Percentiles rank a stretch among this genome's conserved stretches.
These are phyloP conservation scores for Lasiodiplodia hormozganensis DNA, from an alignment of 2,329 filamentous ascomycete species.

Conservation along the genomic window DNA sequence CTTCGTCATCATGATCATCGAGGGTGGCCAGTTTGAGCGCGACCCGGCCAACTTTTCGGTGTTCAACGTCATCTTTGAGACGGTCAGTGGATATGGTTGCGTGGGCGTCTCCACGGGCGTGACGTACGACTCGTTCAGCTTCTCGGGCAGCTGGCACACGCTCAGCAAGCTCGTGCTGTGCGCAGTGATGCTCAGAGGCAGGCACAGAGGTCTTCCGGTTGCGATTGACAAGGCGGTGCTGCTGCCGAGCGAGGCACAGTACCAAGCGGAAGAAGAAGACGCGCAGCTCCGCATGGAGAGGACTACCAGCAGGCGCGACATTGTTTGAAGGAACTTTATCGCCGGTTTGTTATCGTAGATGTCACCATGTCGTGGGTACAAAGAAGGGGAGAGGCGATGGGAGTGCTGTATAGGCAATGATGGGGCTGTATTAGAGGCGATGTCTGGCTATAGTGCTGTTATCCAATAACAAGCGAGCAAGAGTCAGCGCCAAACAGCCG, in stretches of 20 bases:
- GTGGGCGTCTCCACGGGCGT: conserved; percentile 57
- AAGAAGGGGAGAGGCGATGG: background rate
- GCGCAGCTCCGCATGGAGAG: conserved; percentile 34
- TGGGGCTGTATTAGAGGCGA: background rate
- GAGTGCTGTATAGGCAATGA: background rate
- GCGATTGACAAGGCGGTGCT: conserved; percentile 58
- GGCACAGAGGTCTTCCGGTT: conserved; percentile 63
- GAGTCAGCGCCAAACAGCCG: conserved; percentile 2
- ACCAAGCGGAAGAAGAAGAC: conserved; percentile 43
- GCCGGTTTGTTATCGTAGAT: background rate
- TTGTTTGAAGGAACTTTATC: conserved; percentile 4
- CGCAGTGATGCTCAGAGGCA: conserved; percentile 62
- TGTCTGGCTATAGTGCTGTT: background rate
- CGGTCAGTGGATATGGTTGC: conserved; percentile 46
- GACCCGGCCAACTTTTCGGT: conserved; percentile 48
- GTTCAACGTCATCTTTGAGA: conserved; percentile 57
- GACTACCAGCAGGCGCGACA: conserved; percentile 8
- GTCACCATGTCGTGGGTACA: background rate
- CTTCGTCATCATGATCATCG: conserved; percentile 56
- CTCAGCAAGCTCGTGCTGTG: conserved; percentile 63
- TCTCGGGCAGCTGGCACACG: conserved; percentile 56
- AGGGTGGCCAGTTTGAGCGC: conserved; percentile 44
- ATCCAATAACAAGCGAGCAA: background rate
- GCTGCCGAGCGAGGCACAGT: conserved; percentile 44
- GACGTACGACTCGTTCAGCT: conserved; percentile 53